phyloP scores from a whole-genome alignment of 1,284 basidiomycete species.

The Rhodofomes roseus region DNA sequence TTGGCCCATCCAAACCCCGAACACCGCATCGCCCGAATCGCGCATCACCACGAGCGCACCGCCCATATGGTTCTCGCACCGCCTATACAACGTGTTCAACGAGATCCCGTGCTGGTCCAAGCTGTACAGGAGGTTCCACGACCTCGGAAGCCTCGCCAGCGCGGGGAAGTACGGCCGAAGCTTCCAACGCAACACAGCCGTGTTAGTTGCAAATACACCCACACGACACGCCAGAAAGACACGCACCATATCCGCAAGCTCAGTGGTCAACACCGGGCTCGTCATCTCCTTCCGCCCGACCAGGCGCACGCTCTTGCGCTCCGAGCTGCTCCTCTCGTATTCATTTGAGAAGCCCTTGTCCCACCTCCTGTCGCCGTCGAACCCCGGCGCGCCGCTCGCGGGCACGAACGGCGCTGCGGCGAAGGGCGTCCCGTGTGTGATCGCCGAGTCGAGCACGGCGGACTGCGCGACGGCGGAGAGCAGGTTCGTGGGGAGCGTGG shows the following conservation, averaged over 20 bases:
- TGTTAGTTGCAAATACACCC: too few relatives aligned
- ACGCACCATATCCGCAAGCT: slow-evolving; percentile 60
- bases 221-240: too few relatives aligned
- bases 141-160: slow-evolving; percentile 69
- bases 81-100: slow-evolving; percentile 80
- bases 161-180: slow-evolving; percentile 75
- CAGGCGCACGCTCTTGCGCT: slow-evolving; percentile 36
- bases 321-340: slow-evolving; percentile 27
- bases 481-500: slow-evolving; percentile 25
- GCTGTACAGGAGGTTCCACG: slow-evolving; percentile 91
- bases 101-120: slow-evolving; percentile 96
- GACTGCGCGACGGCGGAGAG: background rate
- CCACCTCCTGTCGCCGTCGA: slow-evolving; percentile 44
- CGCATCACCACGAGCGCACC: slow-evolving; percentile 57
- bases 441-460: slow-evolving; percentile 11
- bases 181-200: slow-evolving; percentile 33
- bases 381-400: slow-evolving; percentile 78
- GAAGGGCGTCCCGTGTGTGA: slow-evolving; percentile 55
- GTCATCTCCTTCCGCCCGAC: slow-evolving; percentile 51
- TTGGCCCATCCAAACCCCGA: slow-evolving; percentile 83
- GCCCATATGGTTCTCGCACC: slow-evolving; percentile 44
- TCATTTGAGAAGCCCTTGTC: slow-evolving; percentile 31
- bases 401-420: slow-evolving; percentile 54
- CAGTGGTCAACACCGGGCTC: slow-evolving; percentile 45
- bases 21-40: slow-evolving; percentile 59